Percentiles rank a stretch among this genome's conserved stretches.
Conservation (phyloP, 345 rosid genomes). For the Sapria himalayana region DNA sequence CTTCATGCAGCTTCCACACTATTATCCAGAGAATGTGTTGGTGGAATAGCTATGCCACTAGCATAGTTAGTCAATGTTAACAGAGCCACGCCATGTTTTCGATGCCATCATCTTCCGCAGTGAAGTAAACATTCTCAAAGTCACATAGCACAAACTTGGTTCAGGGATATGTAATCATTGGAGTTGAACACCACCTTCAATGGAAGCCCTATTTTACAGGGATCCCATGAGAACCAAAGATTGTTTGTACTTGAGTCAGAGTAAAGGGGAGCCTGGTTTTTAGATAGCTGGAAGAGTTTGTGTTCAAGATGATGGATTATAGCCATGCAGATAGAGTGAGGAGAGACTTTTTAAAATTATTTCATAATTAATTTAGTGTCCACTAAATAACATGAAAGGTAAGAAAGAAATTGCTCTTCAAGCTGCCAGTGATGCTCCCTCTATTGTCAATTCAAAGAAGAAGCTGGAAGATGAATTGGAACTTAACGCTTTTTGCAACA, state of each 20-base stretch:
- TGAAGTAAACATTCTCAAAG: conserved; percentile 65
- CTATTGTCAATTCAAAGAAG: no score
- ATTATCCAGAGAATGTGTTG: conserved; percentile 80
- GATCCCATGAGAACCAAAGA: no score
- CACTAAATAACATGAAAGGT: no score
- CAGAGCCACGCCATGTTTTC: conserved; percentile 39
- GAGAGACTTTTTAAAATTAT: conserved; percentile 27
- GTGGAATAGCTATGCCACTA: conserved; percentile 57
- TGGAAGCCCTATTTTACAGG: conserved; percentile 58
- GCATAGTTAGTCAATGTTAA: conserved; percentile 61
- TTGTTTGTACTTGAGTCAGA: conserved; percentile 46
- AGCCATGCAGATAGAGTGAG: conserved; percentile 73
- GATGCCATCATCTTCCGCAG: conserved; percentile 75
- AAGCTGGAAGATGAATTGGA: no score
- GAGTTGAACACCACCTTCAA: conserved; percentile 88
- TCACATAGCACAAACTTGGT: conserved; percentile 55
- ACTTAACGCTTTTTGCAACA: no score
- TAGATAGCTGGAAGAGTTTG: conserved; percentile 36
- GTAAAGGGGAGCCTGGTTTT: conserved; percentile 56
- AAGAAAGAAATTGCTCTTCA: no score
- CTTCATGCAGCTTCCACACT: conserved; percentile 53
- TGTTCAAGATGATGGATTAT: conserved; percentile 74
- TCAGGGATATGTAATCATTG: conserved; percentile 46
- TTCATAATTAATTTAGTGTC: no score
- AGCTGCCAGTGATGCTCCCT: no score